Conservation (phyloP, 371 early-diverging fungal genomes). For the Mortierella sp. region DNA sequence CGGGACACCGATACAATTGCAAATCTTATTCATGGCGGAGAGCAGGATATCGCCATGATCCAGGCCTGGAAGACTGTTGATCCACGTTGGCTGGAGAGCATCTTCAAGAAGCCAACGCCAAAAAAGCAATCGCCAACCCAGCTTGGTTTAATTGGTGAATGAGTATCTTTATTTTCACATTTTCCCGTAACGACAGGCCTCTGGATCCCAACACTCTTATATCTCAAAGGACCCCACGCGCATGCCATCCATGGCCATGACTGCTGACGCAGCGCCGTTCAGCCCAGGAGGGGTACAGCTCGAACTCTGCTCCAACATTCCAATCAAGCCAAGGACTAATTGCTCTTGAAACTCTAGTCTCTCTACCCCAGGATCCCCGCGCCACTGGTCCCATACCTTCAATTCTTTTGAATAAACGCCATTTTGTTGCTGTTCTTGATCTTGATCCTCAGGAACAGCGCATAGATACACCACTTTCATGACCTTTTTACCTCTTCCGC, state of each 20-base stretch:
- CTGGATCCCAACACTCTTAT: slow-evolving; percentile 10
- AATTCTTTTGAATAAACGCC: slow-evolving; percentile 23
- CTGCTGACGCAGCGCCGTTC: slow-evolving; percentile 26
- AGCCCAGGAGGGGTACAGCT: slow-evolving; percentile 36
- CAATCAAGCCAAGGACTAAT: slow-evolving; percentile 35
- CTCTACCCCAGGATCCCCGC: slow-evolving; percentile 51
- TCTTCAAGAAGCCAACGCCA: slow-evolving; percentile 51
- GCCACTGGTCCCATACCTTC: slow-evolving; percentile 50
- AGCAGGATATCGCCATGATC: slow-evolving; percentile 49
- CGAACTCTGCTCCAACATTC: slow-evolving; percentile 40
- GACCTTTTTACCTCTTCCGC: slow-evolving; percentile 25
- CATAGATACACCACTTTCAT: slow-evolving; percentile 52
- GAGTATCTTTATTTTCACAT: neutral
- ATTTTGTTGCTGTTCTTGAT: neutral
- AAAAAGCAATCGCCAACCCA: slow-evolving; percentile 19
- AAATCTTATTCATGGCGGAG: slow-evolving; percentile 33
- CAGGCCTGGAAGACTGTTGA: slow-evolving; percentile 48
- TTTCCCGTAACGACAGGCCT: neutral
- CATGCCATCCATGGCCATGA: slow-evolving; percentile 51
- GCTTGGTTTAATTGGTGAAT: neutral
- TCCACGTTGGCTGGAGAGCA: slow-evolving; percentile 38
- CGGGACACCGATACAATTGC: slow-evolving; percentile 20
- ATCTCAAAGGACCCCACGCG: slow-evolving; percentile 43
- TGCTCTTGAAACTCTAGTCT: slow-evolving; percentile 42
- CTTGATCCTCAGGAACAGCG: slow-evolving; percentile 23